Base-by-base conservation (phyloP, 2,329 filamentous ascomycete genomes). In the Diaporthe sp. region DNA sequence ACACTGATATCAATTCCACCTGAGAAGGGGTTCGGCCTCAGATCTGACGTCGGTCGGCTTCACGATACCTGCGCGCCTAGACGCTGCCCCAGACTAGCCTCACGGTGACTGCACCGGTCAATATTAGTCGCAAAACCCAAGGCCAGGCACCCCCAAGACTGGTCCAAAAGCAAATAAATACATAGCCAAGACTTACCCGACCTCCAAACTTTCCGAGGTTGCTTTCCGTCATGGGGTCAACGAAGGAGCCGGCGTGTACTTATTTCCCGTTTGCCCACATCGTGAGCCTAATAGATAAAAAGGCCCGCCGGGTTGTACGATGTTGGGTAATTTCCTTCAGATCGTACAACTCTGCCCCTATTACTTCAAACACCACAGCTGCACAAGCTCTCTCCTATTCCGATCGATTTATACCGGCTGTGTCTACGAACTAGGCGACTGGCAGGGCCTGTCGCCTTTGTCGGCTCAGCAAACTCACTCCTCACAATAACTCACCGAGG, bases 121-220 rank as follows among this genome's bases (percentile, higher is more conserved):
- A 6, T 49, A 2, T 53, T 53, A 53, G 31, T 31, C 6, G 15
- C 17, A 20, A 15, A 39, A 25, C 10, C 6, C 63, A 53, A 25
- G 31, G 47, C 20, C 63, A 53, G 61, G 28, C 22, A 53, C 4
- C 20, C 13, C 42, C 13, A 47, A 70, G 47, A 9, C 34, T 70
- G 37, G n/a, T 2, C 49, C 31, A 20, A 37, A 10, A 28, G 49
- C 44, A 70, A 20, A 28, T 10, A 42, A 20, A 28, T 10, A 42
- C 12, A 6, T 15, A 20, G 47, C 49, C 44, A 68, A 68, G 63
- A 28, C 47, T 34, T 5, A 37, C 7, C 47, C 47, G 15, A 6
- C 17, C n/a, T 39, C 31, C 47, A 68, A 68, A 31, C 63, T 53
- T 68, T 68, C 44, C 63, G 44, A 53, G 22, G 47, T 53, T 28